Evolutionary conservation across 495 filamentous ascomycete genomes (phyloP), one percentile per base, ranked within the genome.

Genomic region (Aspergillus kassunensis): DNA sequence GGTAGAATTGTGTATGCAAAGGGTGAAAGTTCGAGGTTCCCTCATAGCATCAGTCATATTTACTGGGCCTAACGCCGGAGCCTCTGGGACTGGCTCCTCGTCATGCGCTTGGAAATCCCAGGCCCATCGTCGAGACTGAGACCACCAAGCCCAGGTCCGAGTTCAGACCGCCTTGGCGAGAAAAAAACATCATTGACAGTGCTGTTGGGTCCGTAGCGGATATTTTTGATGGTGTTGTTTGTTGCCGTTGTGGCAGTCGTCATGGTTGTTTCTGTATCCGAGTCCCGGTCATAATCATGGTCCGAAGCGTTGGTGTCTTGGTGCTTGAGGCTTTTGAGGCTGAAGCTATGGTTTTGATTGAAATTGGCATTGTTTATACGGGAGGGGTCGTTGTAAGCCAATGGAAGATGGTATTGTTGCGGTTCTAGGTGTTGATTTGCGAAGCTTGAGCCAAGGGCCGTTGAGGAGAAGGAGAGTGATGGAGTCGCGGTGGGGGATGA

Each of bases 261-360:
- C 18, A 67, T 61, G 9, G 69, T 61, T 9, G 73, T 74, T 53
- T 74, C 73, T 20, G 56, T 65, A 30, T 76, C 73, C 3, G 73
- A 76, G 40, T 76, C 73, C 35, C 55, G 62, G 21, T 74, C 72
- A 12, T 12, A 18, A n/a, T 68, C 65, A 9, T 29, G 43, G 37
- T 73, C 68, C 1, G 66, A 72, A 0, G 35, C 47, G 20, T 68
- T 59, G 23, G 67, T 60, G 2, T 74, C 69, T 19, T 62, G 60
- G 19, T 51, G 58, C 47, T 64, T 70, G 34, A 74, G 55, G 27
- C 61, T 64, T 24, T 66, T 60, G 58, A 72, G 56, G 2, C 63
- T 75, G 53, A 72, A 71, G 53, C 69, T 70, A 45, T 69, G 66
- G 31, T 64, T 54, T 7, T 53, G 53, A 27, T 68, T 64, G 42